Base-by-base conservation (phyloP, 2,329 filamentous ascomycete genomes). In the Aspergillus fumigatus region DNA sequence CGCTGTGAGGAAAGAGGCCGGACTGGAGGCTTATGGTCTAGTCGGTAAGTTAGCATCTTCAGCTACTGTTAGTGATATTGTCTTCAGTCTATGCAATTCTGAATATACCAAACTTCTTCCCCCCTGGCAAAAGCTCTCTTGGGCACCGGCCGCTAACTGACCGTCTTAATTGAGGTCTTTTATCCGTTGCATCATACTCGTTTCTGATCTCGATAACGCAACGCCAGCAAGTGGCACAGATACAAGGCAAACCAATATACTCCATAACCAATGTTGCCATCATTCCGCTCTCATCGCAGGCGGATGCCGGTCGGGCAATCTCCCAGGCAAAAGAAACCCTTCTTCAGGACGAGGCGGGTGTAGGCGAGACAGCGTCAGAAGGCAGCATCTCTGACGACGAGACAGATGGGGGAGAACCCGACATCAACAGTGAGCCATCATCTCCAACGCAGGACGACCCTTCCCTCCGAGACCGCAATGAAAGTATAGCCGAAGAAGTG, bases 161-260 rank as follows among this genome's bases (percentile, higher is more conserved):
- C 47, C 21, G 32, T 49, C 26, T 50, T 29, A 17, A 61, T 38
- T 10, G 48, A 97, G 93, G 94, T 23, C 78, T 99, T 1, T 83
- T 99, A 48, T 90, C 87, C 38, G 84, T 97, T 58, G 89, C 92
- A 23, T 88, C 86, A 40, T 83, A 87, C 27, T 89, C 86, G 61
- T 97, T 93, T 73, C 83, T 99, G 6, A 84, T 99, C 56, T 88
- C 90, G 10, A 95, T 99, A 66, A 92, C 88, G 23, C 84, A 86
- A 56, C 89, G 93, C 49, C 84, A 95, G 67, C 90, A 96, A 72
- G 92, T 97, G 51, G 94, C 94, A 3, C 88, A 92, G 62, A 86
- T 97, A 51, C 86, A 87, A 62, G 91, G 90, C 5, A 87, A 84
- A 54, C 88, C 92, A 0, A 80, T 97, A 54, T 99, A 95, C 73